phyloP scores from a whole-genome alignment of 139 green algal species.

The Chlorella sp. region DNA sequence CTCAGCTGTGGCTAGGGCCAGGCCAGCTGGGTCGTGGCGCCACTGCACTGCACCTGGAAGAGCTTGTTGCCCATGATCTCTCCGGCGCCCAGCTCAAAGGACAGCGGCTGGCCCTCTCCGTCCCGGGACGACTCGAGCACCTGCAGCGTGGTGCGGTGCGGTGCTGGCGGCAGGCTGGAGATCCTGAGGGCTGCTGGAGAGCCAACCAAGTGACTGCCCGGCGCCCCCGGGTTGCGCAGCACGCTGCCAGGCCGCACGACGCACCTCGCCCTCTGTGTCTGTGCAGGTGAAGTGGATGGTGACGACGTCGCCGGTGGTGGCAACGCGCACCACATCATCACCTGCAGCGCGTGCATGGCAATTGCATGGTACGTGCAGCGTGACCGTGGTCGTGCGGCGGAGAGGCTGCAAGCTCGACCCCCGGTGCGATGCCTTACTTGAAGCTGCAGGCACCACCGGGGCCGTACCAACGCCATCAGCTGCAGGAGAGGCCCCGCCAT shows the following conservation, averaged over 20 bases:
- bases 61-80: slow-evolving; percentile 79
- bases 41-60: slow-evolving; percentile 68
- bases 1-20: too few species aligned
- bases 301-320: slow-evolving; percentile 55
- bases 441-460: too few species aligned
- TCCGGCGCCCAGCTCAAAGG: slow-evolving; percentile 78
- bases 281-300: slow-evolving; percentile 47
- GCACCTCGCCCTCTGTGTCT: slow-evolving; percentile 53
- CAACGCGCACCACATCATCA: slow-evolving; percentile 31
- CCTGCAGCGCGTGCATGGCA: not conserved
- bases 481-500: too few species aligned
- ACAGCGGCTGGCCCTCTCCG: slow-evolving; percentile 49
- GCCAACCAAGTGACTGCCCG: too few species aligned
- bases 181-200: too few species aligned
- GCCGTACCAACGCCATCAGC: too few species aligned
- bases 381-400: not conserved
- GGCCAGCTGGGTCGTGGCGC: too few species aligned
- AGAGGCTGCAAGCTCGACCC: not conserved
- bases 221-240: too few species aligned
- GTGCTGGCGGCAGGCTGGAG: not conserved
- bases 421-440: too few species aligned
- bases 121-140: slow-evolving; percentile 36
- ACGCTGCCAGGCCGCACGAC: not conserved
- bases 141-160: slow-evolving; percentile 8
- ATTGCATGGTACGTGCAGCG: not conserved